Base-by-base conservation (phyloP, 2,329 filamentous ascomycete species). In the Penicillium hesseltinei region DNA sequence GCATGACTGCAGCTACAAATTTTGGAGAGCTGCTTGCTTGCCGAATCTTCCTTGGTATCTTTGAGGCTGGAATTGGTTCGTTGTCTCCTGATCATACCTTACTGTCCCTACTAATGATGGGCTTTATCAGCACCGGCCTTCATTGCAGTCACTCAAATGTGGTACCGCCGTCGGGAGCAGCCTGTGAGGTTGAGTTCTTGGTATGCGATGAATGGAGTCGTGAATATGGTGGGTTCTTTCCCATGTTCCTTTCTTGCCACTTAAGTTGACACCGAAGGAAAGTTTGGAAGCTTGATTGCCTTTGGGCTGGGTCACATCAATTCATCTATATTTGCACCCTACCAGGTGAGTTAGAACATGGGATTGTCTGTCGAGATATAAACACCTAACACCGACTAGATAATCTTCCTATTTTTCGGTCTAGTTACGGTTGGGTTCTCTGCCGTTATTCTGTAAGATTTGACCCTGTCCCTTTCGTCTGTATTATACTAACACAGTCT, bases 151-250 rank as follows among this genome's bases (percentile, higher is more conserved):
- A 84, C 81, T 0, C 80, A 82, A 57, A 81, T 81, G 75, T 84
- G 81, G 81, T 84, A 80, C 71, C 76, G 80, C 6, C 75, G 80
- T 40, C 72, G 77, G 10, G 81, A 83, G 62, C 80, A 82, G 63
- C 81, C 81, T 0, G 66, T 82, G 21, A 70, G 81, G 10, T 76
- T 79, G 4, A 77, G 75, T 5, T 78, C 79, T 54, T 84, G 81
- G 82, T 82, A 80, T 62, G 77, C 78, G 1, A 82, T 82, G 78
- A 84, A 84, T 62, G 82, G 83, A 2, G 74, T 83, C 10, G 81
- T 81, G 0, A 78, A 79, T 51, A 81, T 84, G 66, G 75, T 83
- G 33, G 53, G 69, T 47, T 27, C 5, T 7, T 3, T 49, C 39
- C 36, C 3, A 9, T 15, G 2, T n/a, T 15, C 10, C 6, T 29